Conservation (phyloP, 2,329 filamentous ascomycete species). For the Botrytis medusae region DNA sequence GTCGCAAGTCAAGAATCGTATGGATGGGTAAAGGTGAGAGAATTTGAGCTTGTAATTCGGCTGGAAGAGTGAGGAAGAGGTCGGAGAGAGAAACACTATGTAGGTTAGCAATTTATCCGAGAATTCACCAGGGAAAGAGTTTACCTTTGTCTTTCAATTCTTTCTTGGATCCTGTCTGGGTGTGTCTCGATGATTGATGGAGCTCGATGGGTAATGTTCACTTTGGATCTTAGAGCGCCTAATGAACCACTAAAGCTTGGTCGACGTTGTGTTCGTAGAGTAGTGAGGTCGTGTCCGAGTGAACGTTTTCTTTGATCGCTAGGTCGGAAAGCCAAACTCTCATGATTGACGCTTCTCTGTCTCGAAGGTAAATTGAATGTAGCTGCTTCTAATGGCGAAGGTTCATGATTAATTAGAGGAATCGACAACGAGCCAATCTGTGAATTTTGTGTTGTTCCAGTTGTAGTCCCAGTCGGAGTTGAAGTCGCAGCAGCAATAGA, state of each 20-base stretch:
- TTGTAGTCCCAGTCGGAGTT: conserved; percentile 4
- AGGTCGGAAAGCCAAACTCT: conserved; percentile 29
- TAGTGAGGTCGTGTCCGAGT: conserved; percentile 38
- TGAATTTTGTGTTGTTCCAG: conserved; percentile 33
- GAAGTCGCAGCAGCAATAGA: not conserved
- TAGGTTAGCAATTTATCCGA: not conserved
- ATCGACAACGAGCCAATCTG: conserved; percentile 26
- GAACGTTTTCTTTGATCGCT: conserved; percentile 40
- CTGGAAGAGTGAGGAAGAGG: conserved; percentile 58
- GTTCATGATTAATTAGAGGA: conserved; percentile 16
- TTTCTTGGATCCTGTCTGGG: conserved; percentile 34
- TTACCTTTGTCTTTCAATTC: conserved; percentile 30
- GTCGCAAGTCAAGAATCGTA: conserved; percentile 58
- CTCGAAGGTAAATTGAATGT: conserved; percentile 38
- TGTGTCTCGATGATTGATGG: conserved; percentile 36
- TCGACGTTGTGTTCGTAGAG: conserved; percentile 37
- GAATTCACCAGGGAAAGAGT: not conserved
- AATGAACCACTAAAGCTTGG: conserved; percentile 39
- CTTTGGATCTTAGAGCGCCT: conserved; percentile 38
- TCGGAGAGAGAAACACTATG: conserved; percentile 50
- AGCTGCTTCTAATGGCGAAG: conserved; percentile 25
- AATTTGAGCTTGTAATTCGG: conserved; percentile 63
- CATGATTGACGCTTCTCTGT: conserved; percentile 29
- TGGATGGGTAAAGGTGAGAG: conserved; percentile 59
- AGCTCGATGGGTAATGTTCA: conserved; percentile 35